Evolutionary conservation across 2,329 filamentous ascomycete species (phyloP).

Genomic region (Aspergillus luchuensis): DNA sequence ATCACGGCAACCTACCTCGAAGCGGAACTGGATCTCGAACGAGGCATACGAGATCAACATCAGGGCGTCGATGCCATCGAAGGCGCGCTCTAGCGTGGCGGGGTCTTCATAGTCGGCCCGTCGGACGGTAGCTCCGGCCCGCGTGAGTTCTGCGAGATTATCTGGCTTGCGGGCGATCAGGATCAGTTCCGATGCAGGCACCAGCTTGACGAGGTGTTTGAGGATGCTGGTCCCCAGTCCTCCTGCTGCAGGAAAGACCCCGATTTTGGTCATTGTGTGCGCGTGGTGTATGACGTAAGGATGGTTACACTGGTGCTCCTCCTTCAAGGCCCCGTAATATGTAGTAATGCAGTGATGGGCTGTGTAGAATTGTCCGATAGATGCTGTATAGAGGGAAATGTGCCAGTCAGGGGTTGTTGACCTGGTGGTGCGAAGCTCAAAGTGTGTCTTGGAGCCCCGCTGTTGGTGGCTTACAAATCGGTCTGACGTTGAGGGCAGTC

Average conservation of each 20-base stretch:
- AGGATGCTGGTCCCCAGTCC: slow-evolving; percentile 56
- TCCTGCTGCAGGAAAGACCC: slow-evolving; percentile 54
- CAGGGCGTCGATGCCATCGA: slow-evolving; percentile 53
- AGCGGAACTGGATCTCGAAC: slow-evolving; percentile 50
- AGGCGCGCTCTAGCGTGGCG: slow-evolving; percentile 49
- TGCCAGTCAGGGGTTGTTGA: background rate
- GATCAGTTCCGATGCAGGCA: slow-evolving; percentile 50
- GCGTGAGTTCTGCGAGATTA: slow-evolving; percentile 16
- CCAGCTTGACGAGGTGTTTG: slow-evolving; percentile 49
- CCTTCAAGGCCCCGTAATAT: background rate
- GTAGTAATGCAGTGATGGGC: background rate
- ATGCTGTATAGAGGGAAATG: no score
- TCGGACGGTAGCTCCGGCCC: slow-evolving; percentile 27
- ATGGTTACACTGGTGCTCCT: background rate
- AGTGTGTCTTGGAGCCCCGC: no score
- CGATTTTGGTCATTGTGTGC: slow-evolving; percentile 25
- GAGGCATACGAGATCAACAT: slow-evolving; percentile 60
- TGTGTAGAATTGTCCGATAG: background rate
- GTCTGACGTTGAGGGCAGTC: background rate
- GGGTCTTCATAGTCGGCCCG: slow-evolving; percentile 56
- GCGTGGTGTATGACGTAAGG: background rate
- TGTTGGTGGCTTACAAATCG: background rate
- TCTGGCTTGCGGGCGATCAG: slow-evolving; percentile 48
- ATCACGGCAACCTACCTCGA: slow-evolving; percentile 33
- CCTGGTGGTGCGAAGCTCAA: background rate